Evolutionary conservation across 2,329 filamentous ascomycete genomes (phyloP).

Genomic region (Trichoderma oligosporum): DNA sequence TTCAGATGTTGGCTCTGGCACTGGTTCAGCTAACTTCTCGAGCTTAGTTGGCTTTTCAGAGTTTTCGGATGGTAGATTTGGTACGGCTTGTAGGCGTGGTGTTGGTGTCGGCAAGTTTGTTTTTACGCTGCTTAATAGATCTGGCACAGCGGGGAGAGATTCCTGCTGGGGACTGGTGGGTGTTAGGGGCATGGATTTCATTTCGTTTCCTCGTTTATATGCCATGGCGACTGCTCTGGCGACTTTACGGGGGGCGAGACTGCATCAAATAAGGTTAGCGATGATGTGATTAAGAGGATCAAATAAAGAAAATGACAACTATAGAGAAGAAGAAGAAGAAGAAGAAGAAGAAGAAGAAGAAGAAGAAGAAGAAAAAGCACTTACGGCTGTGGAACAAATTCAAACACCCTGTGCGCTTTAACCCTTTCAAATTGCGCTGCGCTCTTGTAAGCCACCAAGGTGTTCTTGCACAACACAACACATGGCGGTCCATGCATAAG

Average conservation of each 20-base stretch:
- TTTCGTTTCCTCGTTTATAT: constrained; percentile 14
- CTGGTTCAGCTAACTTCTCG: not conserved
- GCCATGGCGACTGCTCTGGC: constrained; percentile 19
- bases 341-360: not conserved
- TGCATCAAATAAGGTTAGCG: constrained; percentile 12
- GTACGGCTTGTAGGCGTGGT: not conserved
- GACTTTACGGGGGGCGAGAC: constrained; percentile 37
- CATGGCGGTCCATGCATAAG: constrained; percentile 22
- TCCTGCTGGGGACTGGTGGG: not conserved
- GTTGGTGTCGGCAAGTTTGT: not conserved
- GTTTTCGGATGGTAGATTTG: not conserved
- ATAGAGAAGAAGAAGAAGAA: no score
- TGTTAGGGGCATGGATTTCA: constrained; percentile 1
- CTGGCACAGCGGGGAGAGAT: not conserved
- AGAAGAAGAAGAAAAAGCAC: constrained; percentile 5
- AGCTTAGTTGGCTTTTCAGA: not conserved
- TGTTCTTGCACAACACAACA: constrained; percentile 35
- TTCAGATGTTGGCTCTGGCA: not conserved
- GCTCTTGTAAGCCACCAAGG: constrained; percentile 29
- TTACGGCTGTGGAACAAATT: constrained; percentile 39
- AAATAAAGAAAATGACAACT: not conserved
- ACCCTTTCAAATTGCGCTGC: constrained; percentile 15
- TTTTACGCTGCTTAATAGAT: not conserved
- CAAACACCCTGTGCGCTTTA: constrained; percentile 28
- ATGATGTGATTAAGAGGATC: not conserved